Base-by-base conservation (phyloP, 371 early-diverging fungal genomes). In the Mycotypha africana region DNA sequence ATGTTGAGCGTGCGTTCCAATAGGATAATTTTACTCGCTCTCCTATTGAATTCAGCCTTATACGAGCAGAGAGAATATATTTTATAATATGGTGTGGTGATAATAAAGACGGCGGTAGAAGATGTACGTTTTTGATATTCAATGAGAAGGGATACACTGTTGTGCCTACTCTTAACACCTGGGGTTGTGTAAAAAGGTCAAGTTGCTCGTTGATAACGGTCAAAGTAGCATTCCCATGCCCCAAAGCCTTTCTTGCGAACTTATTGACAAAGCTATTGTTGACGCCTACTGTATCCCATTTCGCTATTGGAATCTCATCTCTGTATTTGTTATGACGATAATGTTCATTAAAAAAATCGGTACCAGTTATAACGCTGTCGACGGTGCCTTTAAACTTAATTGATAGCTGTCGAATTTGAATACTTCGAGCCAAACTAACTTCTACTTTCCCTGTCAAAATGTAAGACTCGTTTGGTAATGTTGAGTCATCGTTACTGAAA, bases 381-480 rank as follows among this genome's bases (percentile, higher is more conserved):
- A 67, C 45, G 3, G 19, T 38, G 11, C 69, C 69, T 30, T 57
- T 38, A 31, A 69, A 51, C 25, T 54, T 43, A 21, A 69, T 45
- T 4, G 42, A 49, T 15, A 69, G 47, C 23, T 62, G 57, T 1
- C 55, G 47, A 15, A 65, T 42, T 5, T 56, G 44, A 3, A 69
- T 34, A 2, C 62, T 62, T 3, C 60, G 51, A 21, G 26, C 21
- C 1, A 57, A 4, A 2, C 25, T 49, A 16, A 69, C 25, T 35
- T 62, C 53, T n/a, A 69, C 53, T 21, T 36, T 45, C 9, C 69
- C 69, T 19, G 45, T 44, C 0, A 69, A 23, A 2, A 34, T 21
- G 38, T 49, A 55, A 4, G 47, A n/a, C 34, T 54, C 54, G 26
- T 54, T 61, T 9, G 68, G 64, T 14, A 56, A 10, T 21, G 47